Conservation (phyloP, 1,139 yeast genomes). For the Blastobotrys illinoisensis region DNA sequence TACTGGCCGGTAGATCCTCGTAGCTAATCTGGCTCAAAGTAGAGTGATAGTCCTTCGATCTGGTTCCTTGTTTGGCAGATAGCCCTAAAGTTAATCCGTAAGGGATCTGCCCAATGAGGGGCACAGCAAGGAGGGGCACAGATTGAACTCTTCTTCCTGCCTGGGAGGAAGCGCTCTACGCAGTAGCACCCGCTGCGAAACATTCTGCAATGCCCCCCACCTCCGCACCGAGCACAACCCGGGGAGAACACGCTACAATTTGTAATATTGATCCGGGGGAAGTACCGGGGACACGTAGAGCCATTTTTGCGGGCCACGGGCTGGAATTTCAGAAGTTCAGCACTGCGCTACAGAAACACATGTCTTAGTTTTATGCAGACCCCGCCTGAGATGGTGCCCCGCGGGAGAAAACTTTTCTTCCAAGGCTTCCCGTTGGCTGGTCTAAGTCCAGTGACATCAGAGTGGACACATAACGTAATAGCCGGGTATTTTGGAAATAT, state of each 20-base stretch:
- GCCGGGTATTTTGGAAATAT: not conserved
- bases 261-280: not conserved
- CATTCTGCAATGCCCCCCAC: not conserved
- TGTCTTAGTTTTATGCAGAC: not conserved
- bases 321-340: too few species aligned
- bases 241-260: not conserved
- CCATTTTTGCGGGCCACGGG: too few species aligned
- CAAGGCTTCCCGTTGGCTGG: not conserved
- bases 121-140: too few species aligned
- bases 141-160: too few species aligned
- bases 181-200: not conserved
- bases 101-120: too few species aligned
- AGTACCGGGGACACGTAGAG: not conserved
- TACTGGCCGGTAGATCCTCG: not conserved
- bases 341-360: too few species aligned
- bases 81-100: not conserved
- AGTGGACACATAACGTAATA: not conserved
- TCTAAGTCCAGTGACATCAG: not conserved
- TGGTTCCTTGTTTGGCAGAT: not conserved
- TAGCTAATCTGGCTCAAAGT: not conserved
- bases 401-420: not conserved
- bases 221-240: not conserved
- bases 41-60: too few species aligned
- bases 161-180: too few species aligned
- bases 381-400: not conserved